A percentile compares a stretch with the other conserved stretches of the same genome.
Evolutionary conservation across 2,329 filamentous ascomycete species (phyloP).

Genomic region (Ceratocystis papillata): DNA sequence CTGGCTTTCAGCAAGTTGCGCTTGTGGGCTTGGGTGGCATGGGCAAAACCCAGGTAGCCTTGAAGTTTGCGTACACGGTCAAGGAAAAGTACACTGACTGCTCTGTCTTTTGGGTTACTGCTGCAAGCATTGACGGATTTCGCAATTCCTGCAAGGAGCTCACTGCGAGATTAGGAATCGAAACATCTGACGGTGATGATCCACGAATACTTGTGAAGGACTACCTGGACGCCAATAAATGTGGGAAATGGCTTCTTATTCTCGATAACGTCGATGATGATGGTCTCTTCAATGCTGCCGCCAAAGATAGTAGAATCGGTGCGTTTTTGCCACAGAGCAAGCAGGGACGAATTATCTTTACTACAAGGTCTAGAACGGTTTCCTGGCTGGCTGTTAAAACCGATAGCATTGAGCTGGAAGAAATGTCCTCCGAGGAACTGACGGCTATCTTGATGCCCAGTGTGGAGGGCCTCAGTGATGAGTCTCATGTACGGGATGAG

Average conservation of each 20-base stretch:
- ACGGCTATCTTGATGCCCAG: not conserved
- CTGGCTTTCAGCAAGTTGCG: not conserved
- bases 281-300: not conserved
- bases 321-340: conserved; percentile 29
- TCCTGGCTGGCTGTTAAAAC: not conserved
- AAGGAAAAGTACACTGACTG: not conserved
- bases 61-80: not conserved
- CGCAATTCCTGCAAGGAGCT: not conserved
- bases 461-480: too few species aligned
- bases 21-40: not conserved
- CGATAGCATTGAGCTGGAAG: not conserved
- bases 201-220: conserved; percentile 20
- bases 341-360: conserved; percentile 16
- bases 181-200: not conserved
- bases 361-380: not conserved
- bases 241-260: conserved; percentile 28
- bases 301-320: not conserved
- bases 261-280: conserved; percentile 28
- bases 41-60: not conserved
- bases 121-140: not conserved
- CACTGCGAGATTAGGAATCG: not conserved
- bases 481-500: too few species aligned
- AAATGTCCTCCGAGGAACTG: not conserved
- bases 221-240: conserved; percentile 25
- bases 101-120: conserved; percentile 13